Conservation (phyloP, 352 stramenopile genomes). For the Pythium plurisporium region DNA sequence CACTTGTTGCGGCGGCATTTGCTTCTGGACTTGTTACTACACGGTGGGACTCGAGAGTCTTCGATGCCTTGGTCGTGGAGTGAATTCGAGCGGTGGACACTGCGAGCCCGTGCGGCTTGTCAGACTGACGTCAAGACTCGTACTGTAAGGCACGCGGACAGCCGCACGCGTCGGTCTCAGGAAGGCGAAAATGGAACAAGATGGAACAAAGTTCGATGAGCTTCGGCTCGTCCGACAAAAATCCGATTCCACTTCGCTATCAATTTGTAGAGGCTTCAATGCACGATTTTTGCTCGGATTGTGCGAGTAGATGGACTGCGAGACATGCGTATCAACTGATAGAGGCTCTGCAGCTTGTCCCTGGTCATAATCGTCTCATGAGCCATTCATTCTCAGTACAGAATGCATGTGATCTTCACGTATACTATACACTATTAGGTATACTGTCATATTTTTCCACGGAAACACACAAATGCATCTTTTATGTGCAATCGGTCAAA, state of each 20-base stretch:
- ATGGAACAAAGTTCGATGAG: slow-evolving; percentile 4
- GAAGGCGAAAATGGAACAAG: neutral
- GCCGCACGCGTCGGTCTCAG: neutral
- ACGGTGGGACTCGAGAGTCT: neutral
- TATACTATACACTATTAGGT: neutral
- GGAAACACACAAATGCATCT: too few relatives aligned
- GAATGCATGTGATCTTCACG: neutral
- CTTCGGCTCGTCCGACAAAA: neutral
- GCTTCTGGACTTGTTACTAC: neutral
- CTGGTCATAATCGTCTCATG: slow-evolving; percentile 4
- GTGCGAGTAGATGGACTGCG: too few relatives aligned
- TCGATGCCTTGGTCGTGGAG: too few relatives aligned
- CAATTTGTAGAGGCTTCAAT: neutral
- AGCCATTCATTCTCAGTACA: neutral
- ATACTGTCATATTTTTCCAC: too few relatives aligned
- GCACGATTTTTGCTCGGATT: too few relatives aligned
- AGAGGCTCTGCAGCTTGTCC: neutral
- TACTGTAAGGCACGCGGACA: neutral
- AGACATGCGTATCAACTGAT: too few relatives aligned
- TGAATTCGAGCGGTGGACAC: too few relatives aligned
- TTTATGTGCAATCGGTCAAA: too few relatives aligned
- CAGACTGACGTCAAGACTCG: neutral
- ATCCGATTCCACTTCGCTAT: neutral
- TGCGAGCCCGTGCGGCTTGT: too few relatives aligned
- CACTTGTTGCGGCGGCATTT: slow-evolving; percentile 13